Base-by-base conservation (phyloP, 345 rosid genomes). In the Bretschneidera sinensis region DNA sequence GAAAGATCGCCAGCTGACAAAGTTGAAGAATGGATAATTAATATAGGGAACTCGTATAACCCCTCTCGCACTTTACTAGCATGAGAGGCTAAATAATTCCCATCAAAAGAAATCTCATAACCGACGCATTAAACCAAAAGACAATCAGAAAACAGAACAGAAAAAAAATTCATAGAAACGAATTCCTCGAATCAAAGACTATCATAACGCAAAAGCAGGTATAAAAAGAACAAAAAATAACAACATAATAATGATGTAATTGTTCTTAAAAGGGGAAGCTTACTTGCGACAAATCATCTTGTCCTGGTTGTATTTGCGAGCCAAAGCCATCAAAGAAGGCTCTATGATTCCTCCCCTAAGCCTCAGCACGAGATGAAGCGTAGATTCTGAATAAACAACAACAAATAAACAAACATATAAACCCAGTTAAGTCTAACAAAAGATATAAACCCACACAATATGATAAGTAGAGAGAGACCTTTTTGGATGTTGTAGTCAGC, bases 211-310 rank as follows among this genome's bases (percentile, higher is more conserved):
- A n/a, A n/a, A n/a, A n/a, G n/a, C n/a, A n/a, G n/a, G n/a, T 16
- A 17, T 5, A 45, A 53, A 59, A 25, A 0, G 6, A 59, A 55
- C 9, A 11, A 9, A 8, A 4, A 9, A 28, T 4, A 19, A n/a
- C 15, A 19, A 20, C 10, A 39, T 14, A 39, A 39, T 5, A 39
- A 39, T 4, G 10, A 1, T 1, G 45, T 1, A 39, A 39, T 4
- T 5, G 45, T 5, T 39, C 15, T 39, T 39, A 5, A 1, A 39
- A 39, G 15, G 16, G 39, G 10, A 25, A 17, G 57, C 95, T 76
- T 74, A 90, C 97, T 87, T 87, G 78, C 97, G 84, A 84, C 97
- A 90, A 64, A 90, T 87, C 84, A 76, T 87, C 78, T 90, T 90
- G 64, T 90, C 97, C 60, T 89, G 97, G 70, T 87, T 89, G 68